phyloP scores from a whole-genome alignment of 768 basidiomycete species.

The Mycena rebaudengoi region DNA sequence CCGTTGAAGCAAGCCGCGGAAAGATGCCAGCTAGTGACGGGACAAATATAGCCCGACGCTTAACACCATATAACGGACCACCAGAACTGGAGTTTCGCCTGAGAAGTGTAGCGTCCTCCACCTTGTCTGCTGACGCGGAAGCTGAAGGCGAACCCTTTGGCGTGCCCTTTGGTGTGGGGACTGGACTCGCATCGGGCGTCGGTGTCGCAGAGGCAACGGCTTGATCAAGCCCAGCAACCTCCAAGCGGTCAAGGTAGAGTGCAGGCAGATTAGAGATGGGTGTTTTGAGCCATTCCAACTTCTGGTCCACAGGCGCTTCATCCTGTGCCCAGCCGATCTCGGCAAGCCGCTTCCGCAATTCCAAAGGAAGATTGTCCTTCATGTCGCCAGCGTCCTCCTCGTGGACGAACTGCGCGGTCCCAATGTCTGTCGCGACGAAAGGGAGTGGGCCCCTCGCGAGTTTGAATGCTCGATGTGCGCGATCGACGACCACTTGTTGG shows the following conservation, averaged over 20 bases:
- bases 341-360: slow-evolving; percentile 69
- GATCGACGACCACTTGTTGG: slow-evolving; percentile 68
- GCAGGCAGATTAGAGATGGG: slow-evolving; percentile 74
- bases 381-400: slow-evolving; percentile 60
- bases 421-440: slow-evolving; percentile 81
- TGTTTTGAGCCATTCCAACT: slow-evolving; percentile 64
- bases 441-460: slow-evolving; percentile 73
- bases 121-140: slow-evolving; percentile 28
- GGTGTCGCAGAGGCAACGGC: slow-evolving; percentile 18
- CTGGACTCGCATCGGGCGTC: slow-evolving; percentile 41
- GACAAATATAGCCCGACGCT: slow-evolving; percentile 74
- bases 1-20: slow-evolving; percentile 59
- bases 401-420: slow-evolving; percentile 64
- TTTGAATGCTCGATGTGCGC: slow-evolving; percentile 73
- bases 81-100: slow-evolving; percentile 67
- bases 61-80: slow-evolving; percentile 53
- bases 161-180: slow-evolving; percentile 41
- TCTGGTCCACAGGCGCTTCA: slow-evolving; percentile 60
- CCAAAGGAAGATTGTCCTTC: slow-evolving; percentile 65
- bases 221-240: slow-evolving; percentile 39
- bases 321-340: slow-evolving; percentile 83
- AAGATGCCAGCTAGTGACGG: slow-evolving; percentile 65
- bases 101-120: slow-evolving; percentile 47
- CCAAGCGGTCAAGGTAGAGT: slow-evolving; percentile 62
- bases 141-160: slow-evolving; percentile 39